Evolutionary conservation across 1,284 basidiomycete species (phyloP), one percentile per base, ranked within the genome.

Genomic region (Naganishia liquefaciens): DNA sequence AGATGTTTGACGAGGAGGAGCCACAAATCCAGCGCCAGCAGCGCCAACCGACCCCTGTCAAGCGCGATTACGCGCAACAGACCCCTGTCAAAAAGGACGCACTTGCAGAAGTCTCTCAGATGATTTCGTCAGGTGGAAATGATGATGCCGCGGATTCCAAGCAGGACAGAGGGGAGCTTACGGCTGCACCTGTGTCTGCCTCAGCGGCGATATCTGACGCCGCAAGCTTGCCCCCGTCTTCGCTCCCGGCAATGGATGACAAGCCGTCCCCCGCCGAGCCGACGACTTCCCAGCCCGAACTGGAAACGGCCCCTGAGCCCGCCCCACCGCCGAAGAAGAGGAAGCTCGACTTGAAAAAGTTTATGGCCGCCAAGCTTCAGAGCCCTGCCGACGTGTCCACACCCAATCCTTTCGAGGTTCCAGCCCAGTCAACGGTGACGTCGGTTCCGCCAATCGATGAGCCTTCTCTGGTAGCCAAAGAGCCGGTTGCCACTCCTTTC

Each of bases 301-400:
- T 27, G 27, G 39, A 43, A 13, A 27, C 42, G 13, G 23, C 51
- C 21, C n/a, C 11, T 17, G 62, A 54, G n/a, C 62, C 62, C 6
- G 57, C 64, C 10, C 57, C 64, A 13, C 54, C 57, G 1, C 64
- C 64, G 25, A 65, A 65, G 57, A 61, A 55, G 43, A 40, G 64
- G 25, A 57, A 58, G 27, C 28, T 65, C 7, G 64, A 65, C 44
- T 46, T 65, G 13, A 65, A 65, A 51, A 58, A 57, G 25, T 65
- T 65, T 21, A 62, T 62, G 60, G 52, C 49, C n/a, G 27, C 49
- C 43, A 53, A 53, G 50, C 40, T 33, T 21, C 33, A 51, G 27
- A 53, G 21, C 21, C 19, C 51, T 5, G 33, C 57, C 10, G 55
- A 50, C 17, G 33, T 37, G 33, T 27, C 62, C 3, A 17, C 17